Percentiles rank a stretch among this genome's conserved stretches.
Conservation (phyloP, 1,284 basidiomycete genomes). For the Volvariella surrecta region DNA sequence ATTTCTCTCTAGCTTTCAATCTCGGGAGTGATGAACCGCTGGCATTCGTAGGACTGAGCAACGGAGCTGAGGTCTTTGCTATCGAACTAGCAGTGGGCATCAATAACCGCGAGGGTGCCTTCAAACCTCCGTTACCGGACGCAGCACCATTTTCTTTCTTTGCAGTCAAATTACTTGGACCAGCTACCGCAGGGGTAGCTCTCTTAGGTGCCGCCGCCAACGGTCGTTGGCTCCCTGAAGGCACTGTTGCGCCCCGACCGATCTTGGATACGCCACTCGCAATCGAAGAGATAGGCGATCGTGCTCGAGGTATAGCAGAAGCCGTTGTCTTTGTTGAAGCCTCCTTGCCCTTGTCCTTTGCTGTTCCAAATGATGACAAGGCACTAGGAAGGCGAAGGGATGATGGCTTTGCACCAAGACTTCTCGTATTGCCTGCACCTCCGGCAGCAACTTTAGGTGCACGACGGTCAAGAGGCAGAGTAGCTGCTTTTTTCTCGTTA, state of each 20-base stretch:
- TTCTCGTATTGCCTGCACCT: too few relatives aligned
- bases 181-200: conserved; percentile 11
- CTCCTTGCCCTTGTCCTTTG: too few relatives aligned
- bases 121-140: too few relatives aligned
- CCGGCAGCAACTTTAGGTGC: conserved; percentile 10
- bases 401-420: background rate
- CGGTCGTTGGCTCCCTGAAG: conserved; percentile 29
- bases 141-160: conserved; percentile 11
- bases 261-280: too few relatives aligned
- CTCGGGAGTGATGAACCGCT: background rate
- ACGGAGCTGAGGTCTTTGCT: conserved; percentile 39
- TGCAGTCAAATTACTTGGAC: conserved; percentile 9
- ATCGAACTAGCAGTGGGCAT: conserved; percentile 73
- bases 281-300: conserved; percentile 11
- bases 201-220: conserved; percentile 13
- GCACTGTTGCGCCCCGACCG: conserved; percentile 15
- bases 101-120: conserved; percentile 33
- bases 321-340: conserved; percentile 14
- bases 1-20: background rate
- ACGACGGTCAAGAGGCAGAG: conserved; percentile 10
- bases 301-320: conserved; percentile 22
- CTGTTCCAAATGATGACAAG: background rate
- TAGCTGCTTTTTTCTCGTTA: conserved; percentile 2
- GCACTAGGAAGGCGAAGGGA: background rate
- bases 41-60: conserved; percentile 1